Base-by-base conservation (phyloP, 495 filamentous ascomycete species). In the Hypoxylon lienhwacheense region DNA sequence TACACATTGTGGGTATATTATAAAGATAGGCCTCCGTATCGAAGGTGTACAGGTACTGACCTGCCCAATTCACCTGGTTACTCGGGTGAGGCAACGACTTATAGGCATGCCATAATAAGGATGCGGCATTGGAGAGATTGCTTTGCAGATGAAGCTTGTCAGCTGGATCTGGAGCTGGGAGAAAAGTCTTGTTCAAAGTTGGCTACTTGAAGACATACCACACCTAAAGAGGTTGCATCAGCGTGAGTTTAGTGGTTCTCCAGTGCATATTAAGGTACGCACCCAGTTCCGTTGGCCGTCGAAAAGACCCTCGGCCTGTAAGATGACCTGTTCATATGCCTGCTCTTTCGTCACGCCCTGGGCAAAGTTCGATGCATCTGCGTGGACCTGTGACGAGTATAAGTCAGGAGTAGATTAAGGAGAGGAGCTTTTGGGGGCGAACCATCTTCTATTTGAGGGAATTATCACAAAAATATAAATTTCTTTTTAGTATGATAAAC, bases 261-360 rank as follows among this genome's bases (percentile, higher is more conserved):
- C 7, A 35, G 24, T 36, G 17, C 14, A 19, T 39, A 3, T n/a
- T n/a, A n/a, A n/a, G n/a, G n/a, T 28, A 66, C 79, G 63, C 70
- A 95, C 90, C 91, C 91, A 96, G 64, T 96, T 96, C 37, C 87
- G 77, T 64, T 96, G 91, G 14, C 81, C 89, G 26, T 83, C 77
- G 31, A 91, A 82, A 3, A 97, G 74, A 12, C 83, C 84, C 51
- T 80, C 76, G 4, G 86, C 81, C 59, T 91, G 83, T 22, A 86
- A 73, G 5, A 90, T 69, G 7, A 96, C 80, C 62, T 91, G 87
- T 19, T 78, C 72, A 65, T 93, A 96, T 37, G 87, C 82, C 52
- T 91, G 82, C 57, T 79, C 76, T 70, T 95, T 96, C 41, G 80
- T 84, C 33, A 84, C 60, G 26, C 75, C 80, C 3, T 71, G 60